These are phyloP conservation scores for Umbilicaria muhlenbergii DNA, from an alignment of 495 filamentous ascomycete species.

Conservation along the genomic window DNA sequence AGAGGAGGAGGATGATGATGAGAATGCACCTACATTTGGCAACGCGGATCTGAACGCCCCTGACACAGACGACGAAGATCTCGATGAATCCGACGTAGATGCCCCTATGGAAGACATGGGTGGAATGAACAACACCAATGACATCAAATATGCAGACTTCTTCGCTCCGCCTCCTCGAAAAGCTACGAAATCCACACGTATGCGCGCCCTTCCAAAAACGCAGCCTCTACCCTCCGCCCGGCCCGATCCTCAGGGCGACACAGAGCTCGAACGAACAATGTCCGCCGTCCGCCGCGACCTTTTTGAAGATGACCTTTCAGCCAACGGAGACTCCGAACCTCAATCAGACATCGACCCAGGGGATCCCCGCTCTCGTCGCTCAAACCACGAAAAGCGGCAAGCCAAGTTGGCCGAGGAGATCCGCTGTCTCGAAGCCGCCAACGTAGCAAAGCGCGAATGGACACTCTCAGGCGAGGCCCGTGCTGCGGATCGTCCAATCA, in stretches of 20 bases:
- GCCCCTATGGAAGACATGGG: slow-evolving; percentile 27
- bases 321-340: slow-evolving; percentile 32
- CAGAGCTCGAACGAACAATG: slow-evolving; percentile 73
- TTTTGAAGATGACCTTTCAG: slow-evolving; percentile 60
- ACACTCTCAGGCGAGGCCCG: slow-evolving; percentile 77
- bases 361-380: slow-evolving; percentile 28
- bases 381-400: slow-evolving; percentile 73
- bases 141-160: slow-evolving; percentile 78
- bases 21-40: slow-evolving; percentile 64
- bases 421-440: slow-evolving; percentile 71
- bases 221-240: slow-evolving; percentile 18
- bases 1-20: slow-evolving; percentile 25
- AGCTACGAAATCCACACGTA: slow-evolving; percentile 30
- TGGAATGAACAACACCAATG: slow-evolving; percentile 56
- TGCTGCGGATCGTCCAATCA: slow-evolving; percentile 65
- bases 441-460: slow-evolving; percentile 86
- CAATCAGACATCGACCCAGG: slow-evolving; percentile 21
- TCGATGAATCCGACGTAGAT: slow-evolving; percentile 34
- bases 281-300: slow-evolving; percentile 79
- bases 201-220: slow-evolving; percentile 32
- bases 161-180: slow-evolving; percentile 73
- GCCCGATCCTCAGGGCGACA: slow-evolving; percentile 26
- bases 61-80: slow-evolving; percentile 31
- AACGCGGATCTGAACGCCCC: slow-evolving; percentile 46
- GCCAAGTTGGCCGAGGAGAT: slow-evolving; percentile 80